These are phyloP conservation scores for Ustilago trichophora DNA, from an alignment of 1,284 basidiomycete species.

Conservation along the genomic window DNA sequence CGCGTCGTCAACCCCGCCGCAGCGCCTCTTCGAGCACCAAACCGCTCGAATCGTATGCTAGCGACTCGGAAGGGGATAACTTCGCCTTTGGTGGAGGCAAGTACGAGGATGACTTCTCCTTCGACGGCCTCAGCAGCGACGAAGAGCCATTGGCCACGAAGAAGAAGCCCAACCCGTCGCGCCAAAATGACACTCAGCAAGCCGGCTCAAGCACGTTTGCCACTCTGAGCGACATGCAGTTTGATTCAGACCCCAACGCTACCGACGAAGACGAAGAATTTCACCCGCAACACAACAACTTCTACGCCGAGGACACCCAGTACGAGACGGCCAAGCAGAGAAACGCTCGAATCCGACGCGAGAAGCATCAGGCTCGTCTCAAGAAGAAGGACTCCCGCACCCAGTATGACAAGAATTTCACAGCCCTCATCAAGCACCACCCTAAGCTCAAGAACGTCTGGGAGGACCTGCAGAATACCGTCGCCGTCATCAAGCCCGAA, in stretches of 20 bases:
- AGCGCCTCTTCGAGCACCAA: constrained; percentile 19
- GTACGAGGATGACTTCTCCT: constrained; percentile 7
- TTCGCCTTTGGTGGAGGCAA: no score
- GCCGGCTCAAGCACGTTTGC: constrained; percentile 31
- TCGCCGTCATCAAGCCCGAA: constrained; percentile 72
- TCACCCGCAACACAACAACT: constrained; percentile 24
- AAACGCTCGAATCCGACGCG: constrained; percentile 34
- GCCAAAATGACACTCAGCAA: not conserved
- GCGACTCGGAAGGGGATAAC: constrained; percentile 3
- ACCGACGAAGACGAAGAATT: constrained; percentile 31
- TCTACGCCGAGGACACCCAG: constrained; percentile 33
- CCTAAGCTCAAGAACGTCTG: constrained; percentile 83
- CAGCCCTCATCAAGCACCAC: constrained; percentile 64
- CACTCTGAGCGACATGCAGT: constrained; percentile 11
- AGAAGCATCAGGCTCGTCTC: constrained; percentile 34
- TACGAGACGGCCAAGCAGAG: constrained; percentile 61
- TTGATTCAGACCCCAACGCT: constrained; percentile 18
- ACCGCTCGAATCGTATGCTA: constrained; percentile 4
- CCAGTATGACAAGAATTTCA: constrained; percentile 36
- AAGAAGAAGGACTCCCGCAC: constrained; percentile 37
- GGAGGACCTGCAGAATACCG: constrained; percentile 77
- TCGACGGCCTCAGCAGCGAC: constrained; percentile 28
- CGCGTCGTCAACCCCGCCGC: constrained; percentile 33
- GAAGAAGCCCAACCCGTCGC: not conserved
- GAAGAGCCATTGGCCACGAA: constrained; percentile 24